Evolutionary conservation across 352 stramenopile genomes (phyloP).

Genomic region (Detonula confervacea): DNA sequence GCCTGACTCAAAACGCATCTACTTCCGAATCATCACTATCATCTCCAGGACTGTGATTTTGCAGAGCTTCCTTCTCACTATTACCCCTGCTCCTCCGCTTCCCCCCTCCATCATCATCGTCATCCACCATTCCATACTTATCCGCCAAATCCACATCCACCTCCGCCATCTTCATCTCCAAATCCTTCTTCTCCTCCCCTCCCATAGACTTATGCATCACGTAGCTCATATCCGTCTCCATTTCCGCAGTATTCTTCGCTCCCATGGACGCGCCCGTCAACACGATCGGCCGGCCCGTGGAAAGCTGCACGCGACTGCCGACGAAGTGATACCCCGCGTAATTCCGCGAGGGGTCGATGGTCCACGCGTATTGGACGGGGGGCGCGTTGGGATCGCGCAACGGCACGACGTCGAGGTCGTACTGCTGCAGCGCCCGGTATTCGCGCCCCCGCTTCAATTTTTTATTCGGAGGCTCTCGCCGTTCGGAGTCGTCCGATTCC

Average conservation of each 20-base stretch:
- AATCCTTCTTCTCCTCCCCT: conserved; percentile 57
- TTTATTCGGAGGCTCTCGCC: conserved; percentile 3
- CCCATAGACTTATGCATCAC: conserved; percentile 45
- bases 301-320: conserved; percentile 78
- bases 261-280: background rate
- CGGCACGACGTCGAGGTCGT: conserved; percentile 83
- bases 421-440: conserved; percentile 71
- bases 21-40: too few relatives aligned
- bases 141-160: conserved; percentile 72
- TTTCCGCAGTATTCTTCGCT: background rate
- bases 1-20: too few relatives aligned
- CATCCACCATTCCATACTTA: conserved; percentile 54
- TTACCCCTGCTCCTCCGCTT: too few relatives aligned
- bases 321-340: conserved; percentile 75
- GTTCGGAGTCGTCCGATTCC: conserved; percentile 5
- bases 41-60: too few relatives aligned
- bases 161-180: conserved; percentile 65
- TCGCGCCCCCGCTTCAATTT: conserved; percentile 39
- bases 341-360: conserved; percentile 52
- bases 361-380: conserved; percentile 75
- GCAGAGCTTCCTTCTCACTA: too few relatives aligned
- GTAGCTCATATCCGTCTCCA: conserved; percentile 32
- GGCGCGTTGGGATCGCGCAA: conserved; percentile 75
- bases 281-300: conserved; percentile 60
- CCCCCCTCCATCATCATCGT: too few relatives aligned